Percentiles rank a stretch among this genome's conserved stretches.
These are phyloP conservation scores for Nasturtium officinale DNA, from an alignment of 345 rosid species.

Conservation along the genomic window DNA sequence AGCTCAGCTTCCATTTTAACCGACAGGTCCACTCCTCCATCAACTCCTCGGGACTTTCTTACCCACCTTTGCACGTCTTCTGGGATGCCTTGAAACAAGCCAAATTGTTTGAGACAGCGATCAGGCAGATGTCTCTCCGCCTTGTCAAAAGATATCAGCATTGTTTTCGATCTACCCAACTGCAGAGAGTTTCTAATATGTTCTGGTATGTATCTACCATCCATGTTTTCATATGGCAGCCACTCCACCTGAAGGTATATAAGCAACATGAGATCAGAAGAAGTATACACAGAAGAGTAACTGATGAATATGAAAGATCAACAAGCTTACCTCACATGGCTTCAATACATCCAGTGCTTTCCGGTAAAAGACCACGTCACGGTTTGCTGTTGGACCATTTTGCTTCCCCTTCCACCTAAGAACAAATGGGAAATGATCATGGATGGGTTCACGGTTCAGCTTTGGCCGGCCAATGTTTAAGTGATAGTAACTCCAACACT, in stretches of 20 bases:
- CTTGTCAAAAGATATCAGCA: slow-evolving; percentile 96
- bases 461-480: slow-evolving; percentile 84
- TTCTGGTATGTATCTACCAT: slow-evolving; percentile 69
- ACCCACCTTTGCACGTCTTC: slow-evolving; percentile 87
- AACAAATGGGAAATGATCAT: slow-evolving; percentile 85
- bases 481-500: slow-evolving; percentile 99
- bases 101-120: slow-evolving; percentile 90
- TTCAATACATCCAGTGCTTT: slow-evolving; percentile 78
- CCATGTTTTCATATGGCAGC: slow-evolving; percentile 80
- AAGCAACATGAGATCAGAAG: neutral
- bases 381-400: slow-evolving; percentile 89
- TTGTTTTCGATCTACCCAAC: slow-evolving; percentile 90
- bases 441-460: slow-evolving; percentile 80
- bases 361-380: slow-evolving; percentile 85
- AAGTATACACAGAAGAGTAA: neutral
- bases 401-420: slow-evolving; percentile 96
- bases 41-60: slow-evolving; percentile 95
- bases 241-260: slow-evolving; percentile 68
- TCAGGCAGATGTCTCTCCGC: slow-evolving; percentile 98
- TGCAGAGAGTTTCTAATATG: slow-evolving; percentile 57
- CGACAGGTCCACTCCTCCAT: slow-evolving; percentile 93
- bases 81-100: slow-evolving; percentile 75
- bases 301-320: slow-evolving; percentile 1
- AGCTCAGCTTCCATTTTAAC: slow-evolving; percentile 90
- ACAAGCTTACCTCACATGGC: slow-evolving; percentile 65